Percentiles rank a stretch among this genome's conserved stretches.
phyloP scores from a whole-genome alignment of 2,329 filamentous ascomycete species.

The Botrytis pseudocinerea region DNA sequence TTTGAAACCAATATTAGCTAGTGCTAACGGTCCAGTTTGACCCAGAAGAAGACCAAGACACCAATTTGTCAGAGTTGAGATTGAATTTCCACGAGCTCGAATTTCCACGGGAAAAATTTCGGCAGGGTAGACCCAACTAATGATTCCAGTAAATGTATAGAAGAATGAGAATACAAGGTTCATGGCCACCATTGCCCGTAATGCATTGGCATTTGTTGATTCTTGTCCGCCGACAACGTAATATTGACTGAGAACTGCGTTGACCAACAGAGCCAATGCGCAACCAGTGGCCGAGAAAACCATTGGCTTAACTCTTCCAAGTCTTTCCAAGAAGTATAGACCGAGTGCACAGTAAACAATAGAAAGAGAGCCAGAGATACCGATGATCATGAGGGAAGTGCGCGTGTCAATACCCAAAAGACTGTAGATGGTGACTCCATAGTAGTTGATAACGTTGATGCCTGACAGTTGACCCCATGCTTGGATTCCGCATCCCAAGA shows the following conservation, averaged over 20 bases:
- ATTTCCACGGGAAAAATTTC: conserved; percentile 60
- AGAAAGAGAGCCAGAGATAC: conserved; percentile 51
- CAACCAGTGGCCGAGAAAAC: conserved; percentile 50
- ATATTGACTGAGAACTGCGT: conserved; percentile 52
- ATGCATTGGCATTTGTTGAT: not conserved
- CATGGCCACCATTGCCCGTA: not conserved
- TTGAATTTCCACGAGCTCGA: conserved; percentile 60
- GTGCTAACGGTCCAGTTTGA: conserved; percentile 55
- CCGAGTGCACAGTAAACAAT: conserved; percentile 48
- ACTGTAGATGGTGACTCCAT: conserved; percentile 56
- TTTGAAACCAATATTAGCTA: conserved; percentile 51
- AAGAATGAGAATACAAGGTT: conserved; percentile 41
- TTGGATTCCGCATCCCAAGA: not conserved
- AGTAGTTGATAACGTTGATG: conserved; percentile 33
- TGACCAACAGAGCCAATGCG: conserved; percentile 54
- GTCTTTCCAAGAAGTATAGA: conserved; percentile 34
- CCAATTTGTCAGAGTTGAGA: conserved; percentile 58
- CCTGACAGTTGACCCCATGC: not conserved
- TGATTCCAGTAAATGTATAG: conserved; percentile 54
- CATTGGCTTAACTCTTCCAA: conserved; percentile 43
- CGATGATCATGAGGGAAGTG: conserved; percentile 52
- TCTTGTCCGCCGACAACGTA: conserved; percentile 49
- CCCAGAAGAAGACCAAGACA: conserved; percentile 55
- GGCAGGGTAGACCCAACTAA: conserved; percentile 58
- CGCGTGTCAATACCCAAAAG: conserved; percentile 52